These are phyloP conservation scores for Jacaranda mimosifolia DNA, from an alignment of 257 asterid genomes.

Conservation along the genomic window DNA sequence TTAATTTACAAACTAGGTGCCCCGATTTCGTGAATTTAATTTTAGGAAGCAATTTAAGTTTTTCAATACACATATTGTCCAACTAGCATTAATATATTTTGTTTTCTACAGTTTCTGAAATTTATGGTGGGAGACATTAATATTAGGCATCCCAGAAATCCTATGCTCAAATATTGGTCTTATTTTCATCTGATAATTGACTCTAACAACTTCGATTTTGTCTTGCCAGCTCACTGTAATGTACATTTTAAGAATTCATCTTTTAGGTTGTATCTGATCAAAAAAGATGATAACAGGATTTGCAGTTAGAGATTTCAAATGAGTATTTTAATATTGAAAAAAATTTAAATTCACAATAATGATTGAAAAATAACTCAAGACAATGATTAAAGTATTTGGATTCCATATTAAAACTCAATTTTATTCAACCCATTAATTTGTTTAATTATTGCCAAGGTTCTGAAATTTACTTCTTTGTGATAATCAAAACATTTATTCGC, in stretches of 20 bases:
- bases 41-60: neutral
- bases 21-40: neutral
- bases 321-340: too few species aligned
- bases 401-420: neutral
- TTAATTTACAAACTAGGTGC: too few species aligned
- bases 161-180: neutral
- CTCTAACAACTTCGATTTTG: slow-evolving; percentile 16
- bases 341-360: neutral
- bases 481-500: too few species aligned
- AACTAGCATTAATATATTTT: neutral
- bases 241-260: neutral
- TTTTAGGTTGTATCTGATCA: neutral
- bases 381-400: too few species aligned
- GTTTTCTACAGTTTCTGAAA: neutral
- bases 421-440: too few species aligned
- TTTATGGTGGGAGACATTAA: neutral
- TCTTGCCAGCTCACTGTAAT: slow-evolving; percentile 8
- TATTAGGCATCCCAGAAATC: neutral
- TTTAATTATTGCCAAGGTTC: neutral
- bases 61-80: neutral
- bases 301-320: neutral
- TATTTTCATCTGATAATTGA: slow-evolving; percentile 23
- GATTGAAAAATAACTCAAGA: too few species aligned
- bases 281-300: neutral
- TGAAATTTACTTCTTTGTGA: too few species aligned